Base-by-base conservation (phyloP, 139 green algal genomes). In the Picochlorum sp. region DNA sequence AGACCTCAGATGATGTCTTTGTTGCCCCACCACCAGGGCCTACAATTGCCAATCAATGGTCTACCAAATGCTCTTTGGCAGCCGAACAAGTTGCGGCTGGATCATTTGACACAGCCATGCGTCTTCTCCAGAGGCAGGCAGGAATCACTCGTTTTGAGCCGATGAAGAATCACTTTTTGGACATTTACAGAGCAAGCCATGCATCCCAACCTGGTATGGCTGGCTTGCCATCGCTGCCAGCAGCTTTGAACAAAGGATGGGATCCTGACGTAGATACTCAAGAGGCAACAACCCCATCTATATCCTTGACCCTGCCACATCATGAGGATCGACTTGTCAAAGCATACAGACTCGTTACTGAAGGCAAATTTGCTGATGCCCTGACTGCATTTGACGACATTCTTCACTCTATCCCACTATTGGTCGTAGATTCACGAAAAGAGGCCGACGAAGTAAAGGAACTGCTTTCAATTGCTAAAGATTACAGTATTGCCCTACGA, bases 341-440 rank as follows among this genome's bases (percentile, higher is more conserved):
- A 73, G 70, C 60, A 7, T 98, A 98, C 83, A 89, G 91, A 74
- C 70, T 82, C 28, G 85, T 96, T 30, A 99, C 93, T 2, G 89
- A 95, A 65, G 92, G 92, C 70, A 98, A 98, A 81, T 98, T 99
- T 74, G 75, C 61, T 39, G 93, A 98, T n/a, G 93, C 84, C 8
- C 69, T 96, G 16, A 70, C 61, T 37, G 57, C 67, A 8, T 95
- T 97, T 74, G 74, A 81, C 37, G 63, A 57, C 65, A 88, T 98
- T 61, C 75, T 98, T 73, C 79, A 84, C 57, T 65, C 76, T 36
- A 87, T 97, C 55, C 87, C 93, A 20, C 65, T 99, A 29, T 71
- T 93, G 10, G 76, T 92, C 41, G 93, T 98, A 57, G 86, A 91
- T 33, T 86, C 67, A 3, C 76, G 87, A 35, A 84, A 87, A 61